Evolutionary conservation across 2,329 filamentous ascomycete genomes (phyloP).

Genomic region (Thelonectria blattea): DNA sequence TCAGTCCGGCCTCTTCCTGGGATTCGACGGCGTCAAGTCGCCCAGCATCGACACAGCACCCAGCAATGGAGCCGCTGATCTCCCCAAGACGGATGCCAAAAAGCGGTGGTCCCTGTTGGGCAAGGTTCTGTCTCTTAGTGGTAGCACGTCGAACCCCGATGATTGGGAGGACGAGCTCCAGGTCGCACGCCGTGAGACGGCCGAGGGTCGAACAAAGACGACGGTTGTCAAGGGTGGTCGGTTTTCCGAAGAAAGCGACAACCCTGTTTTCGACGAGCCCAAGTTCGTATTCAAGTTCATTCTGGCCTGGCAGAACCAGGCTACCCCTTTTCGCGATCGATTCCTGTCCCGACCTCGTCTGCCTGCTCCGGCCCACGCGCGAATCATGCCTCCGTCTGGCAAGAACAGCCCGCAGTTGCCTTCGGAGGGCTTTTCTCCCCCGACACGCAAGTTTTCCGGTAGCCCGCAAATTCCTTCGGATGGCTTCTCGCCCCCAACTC

Average conservation of each 20-base stretch:
- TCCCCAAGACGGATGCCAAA: conserved; percentile 52
- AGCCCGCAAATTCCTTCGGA: conserved; percentile 46
- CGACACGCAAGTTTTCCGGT: conserved; percentile 57
- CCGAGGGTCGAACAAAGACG: conserved; percentile 41
- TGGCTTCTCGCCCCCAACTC: conserved; percentile 51
- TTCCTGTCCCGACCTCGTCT: conserved; percentile 72
- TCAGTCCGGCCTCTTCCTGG: conserved; percentile 55
- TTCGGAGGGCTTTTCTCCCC: conserved; percentile 47
- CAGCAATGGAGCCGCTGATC: conserved; percentile 35
- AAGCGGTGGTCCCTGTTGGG: conserved; percentile 69
- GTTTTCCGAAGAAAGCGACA: conserved; percentile 55
- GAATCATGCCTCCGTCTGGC: conserved; percentile 54
- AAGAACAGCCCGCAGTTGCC: conserved; percentile 48
- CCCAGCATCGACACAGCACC: conserved; percentile 32
- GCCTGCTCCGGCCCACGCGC: conserved; percentile 71
- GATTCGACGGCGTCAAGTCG: conserved; percentile 55
- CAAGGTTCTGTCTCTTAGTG: conserved; percentile 59
- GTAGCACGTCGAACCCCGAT: conserved; percentile 28
- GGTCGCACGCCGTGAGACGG: conserved; percentile 11
- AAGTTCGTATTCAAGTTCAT: conserved; percentile 77
- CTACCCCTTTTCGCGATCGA: conserved; percentile 62
- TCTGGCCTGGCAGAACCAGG: conserved; percentile 67
- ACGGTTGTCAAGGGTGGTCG: conserved; percentile 40
- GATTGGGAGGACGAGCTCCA: conserved; percentile 55
- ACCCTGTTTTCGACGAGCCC: conserved; percentile 60